phyloP scores from a whole-genome alignment of 345 rosid genomes.

The Sisymbrium altissimum region DNA sequence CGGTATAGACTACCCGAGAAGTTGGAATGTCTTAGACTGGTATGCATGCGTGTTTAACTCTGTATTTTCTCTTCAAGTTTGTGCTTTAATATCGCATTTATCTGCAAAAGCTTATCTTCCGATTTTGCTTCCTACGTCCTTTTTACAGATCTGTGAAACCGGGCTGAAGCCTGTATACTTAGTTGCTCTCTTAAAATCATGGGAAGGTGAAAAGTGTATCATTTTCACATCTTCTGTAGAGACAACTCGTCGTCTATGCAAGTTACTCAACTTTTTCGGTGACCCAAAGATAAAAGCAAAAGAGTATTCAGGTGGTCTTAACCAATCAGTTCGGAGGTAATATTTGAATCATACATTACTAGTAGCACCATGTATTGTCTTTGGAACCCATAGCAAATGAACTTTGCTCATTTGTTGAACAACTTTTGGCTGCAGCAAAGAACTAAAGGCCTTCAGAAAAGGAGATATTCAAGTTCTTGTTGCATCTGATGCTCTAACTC shows the following conservation, averaged over 20 bases:
- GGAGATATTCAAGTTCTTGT: constrained; percentile 89
- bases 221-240: constrained; percentile 88
- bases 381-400: neutral
- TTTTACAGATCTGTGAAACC: constrained; percentile 65
- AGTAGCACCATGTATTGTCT: neutral
- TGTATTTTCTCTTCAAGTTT: neutral
- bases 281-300: constrained; percentile 70
- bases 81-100: neutral
- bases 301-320: constrained; percentile 86
- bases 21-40: constrained; percentile 81
- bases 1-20: constrained; percentile 80
- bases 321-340: constrained; percentile 80
- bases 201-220: constrained; percentile 75
- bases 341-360: neutral
- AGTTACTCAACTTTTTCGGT: constrained; percentile 67
- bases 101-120: constrained; percentile 6
- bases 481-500: constrained; percentile 92
- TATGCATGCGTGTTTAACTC: constrained; percentile 37
- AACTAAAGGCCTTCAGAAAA: constrained; percentile 69
- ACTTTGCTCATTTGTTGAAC: neutral
- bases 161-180: constrained; percentile 74
- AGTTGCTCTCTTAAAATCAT: constrained; percentile 68
- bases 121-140: neutral
- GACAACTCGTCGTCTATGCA: constrained; percentile 81
- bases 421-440: constrained; percentile 57